Evolutionary conservation across 2,329 filamentous ascomycete species (phyloP), one percentile per base, ranked within the genome.

Genomic region (Claviceps sorghi): DNA sequence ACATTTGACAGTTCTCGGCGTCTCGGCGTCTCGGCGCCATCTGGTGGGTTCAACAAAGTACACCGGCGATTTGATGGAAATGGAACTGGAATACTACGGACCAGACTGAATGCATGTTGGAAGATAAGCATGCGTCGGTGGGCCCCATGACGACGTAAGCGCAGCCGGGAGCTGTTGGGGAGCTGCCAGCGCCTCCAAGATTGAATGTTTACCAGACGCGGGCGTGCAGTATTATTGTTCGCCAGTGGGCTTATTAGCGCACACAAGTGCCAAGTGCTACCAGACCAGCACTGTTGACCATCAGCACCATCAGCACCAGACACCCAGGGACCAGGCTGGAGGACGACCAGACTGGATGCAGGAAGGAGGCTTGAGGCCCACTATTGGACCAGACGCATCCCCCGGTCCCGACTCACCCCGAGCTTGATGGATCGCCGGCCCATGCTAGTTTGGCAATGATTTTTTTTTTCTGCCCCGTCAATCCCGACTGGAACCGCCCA

Each of bases 341-440:
- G 26, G 48, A 7, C 22, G n/a, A 26, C 26, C 3, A 5, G 26
- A 26, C 26, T 26, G 26, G 26, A 36, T 15, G 38, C 40, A 43
- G 48, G 48, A 40, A 42, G 48, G 38, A 43, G 44, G 46, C n/a
- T n/a, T n/a, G n/a, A n/a, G 53, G 9, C 38, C 52, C 52, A 51
- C 52, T 30, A 29, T 49, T 49, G 17, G n/a, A 41, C 36, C 26
- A 26, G 26, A 26, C 26, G 26, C 26, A 26, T 26, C 26, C n/a
- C n/a, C n/a, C n/a, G 48, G 34, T 44, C 48, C 49, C 48, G 34
- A 46, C 26, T 44, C 22, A 44, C 42, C 6, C 42, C 42, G 51
- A 49, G 53, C 46, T 26, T 44, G 29, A 45, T 45, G 51, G 51
- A 53, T 55, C 41, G 42, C 48, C 48, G 48, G 53, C 51, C 48